Percentiles rank a stretch among this genome's conserved stretches.
These are phyloP conservation scores for Boletus calvinii DNA, from an alignment of 1,284 basidiomycete genomes.

Conservation along the genomic window DNA sequence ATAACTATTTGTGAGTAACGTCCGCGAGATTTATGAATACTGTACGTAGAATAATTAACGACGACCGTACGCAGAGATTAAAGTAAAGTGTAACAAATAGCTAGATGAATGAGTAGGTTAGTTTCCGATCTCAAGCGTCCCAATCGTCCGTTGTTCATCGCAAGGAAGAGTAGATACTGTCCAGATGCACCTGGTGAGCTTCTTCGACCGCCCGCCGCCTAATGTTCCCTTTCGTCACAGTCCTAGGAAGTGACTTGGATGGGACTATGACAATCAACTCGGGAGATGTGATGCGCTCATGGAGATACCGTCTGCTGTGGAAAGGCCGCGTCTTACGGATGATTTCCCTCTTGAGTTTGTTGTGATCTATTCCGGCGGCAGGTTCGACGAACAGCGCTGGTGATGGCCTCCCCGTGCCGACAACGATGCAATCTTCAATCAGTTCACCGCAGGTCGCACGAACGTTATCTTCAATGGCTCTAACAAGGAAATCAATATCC, in stretches of 20 bases:
- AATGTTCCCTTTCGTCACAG: constrained; percentile 69
- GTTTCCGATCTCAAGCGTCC: constrained; percentile 2
- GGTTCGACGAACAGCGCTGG: constrained; percentile 70
- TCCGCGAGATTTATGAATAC: constrained; percentile 11
- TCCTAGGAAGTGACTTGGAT: constrained; percentile 56
- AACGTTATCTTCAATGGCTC: constrained; percentile 70
- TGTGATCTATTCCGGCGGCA: constrained; percentile 44
- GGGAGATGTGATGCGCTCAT: constrained; percentile 59
- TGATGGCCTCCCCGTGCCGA: constrained; percentile 62
- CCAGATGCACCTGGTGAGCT: constrained; percentile 49
- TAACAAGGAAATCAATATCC: constrained; percentile 22
- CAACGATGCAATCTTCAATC: constrained; percentile 61
- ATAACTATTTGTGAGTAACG: neutral
- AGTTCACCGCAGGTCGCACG: constrained; percentile 53
- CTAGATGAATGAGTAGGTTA: constrained; percentile 14
- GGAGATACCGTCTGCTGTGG: constrained; percentile 62
- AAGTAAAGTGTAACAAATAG: constrained; percentile 10
- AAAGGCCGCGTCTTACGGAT: constrained; percentile 63
- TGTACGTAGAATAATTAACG: constrained; percentile 24
- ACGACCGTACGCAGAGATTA: constrained; percentile 12
- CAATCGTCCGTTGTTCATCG: constrained; percentile 13
- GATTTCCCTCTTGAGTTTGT: constrained; percentile 60
- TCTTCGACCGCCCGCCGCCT: constrained; percentile 64
- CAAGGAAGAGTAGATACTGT: constrained; percentile 45
- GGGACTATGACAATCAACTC: constrained; percentile 58